Conservation (phyloP, 2,329 filamentous ascomycete species). For the Sporothrix pseudoabietina region DNA sequence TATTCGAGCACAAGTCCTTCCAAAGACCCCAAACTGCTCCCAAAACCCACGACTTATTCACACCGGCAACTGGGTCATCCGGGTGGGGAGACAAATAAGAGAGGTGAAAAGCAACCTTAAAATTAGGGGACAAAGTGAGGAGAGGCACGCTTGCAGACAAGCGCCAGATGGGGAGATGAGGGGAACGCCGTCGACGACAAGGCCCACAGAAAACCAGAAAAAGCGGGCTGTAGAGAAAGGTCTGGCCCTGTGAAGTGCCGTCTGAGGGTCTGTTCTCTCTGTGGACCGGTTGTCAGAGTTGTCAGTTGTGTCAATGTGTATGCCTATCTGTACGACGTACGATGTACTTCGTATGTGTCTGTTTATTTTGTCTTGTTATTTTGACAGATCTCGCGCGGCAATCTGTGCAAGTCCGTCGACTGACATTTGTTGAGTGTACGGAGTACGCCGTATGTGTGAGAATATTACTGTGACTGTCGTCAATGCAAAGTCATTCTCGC, state of each 20-base stretch:
- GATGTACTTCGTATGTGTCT: no score
- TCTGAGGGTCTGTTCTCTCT: not conserved
- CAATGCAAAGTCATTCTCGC: no score
- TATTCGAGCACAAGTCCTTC: not conserved
- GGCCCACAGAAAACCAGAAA: not conserved
- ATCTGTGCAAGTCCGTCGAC: not conserved
- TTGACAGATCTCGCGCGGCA: not conserved
- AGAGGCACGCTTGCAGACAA: not conserved
- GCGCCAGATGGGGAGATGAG: not conserved
- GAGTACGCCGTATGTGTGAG: no score
- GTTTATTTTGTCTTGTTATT: not conserved
- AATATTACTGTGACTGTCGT: no score
- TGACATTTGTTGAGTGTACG: not conserved
- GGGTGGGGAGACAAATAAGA: not conserved
- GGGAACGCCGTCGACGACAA: not conserved
- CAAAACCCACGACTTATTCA: not conserved
- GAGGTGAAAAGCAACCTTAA: not conserved
- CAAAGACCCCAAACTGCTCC: not conserved
- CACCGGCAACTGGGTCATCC: constrained; percentile 6
- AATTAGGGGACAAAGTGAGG: not conserved
- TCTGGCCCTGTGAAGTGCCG: not conserved
- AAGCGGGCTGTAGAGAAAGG: not conserved
- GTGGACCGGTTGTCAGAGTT: not conserved
- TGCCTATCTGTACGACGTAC: no score
- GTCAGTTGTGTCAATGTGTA: no score